Evolutionary conservation across 108 stramenopile species (phyloP), one percentile per base, ranked within the genome.

Genomic region (Aureococcus anophagefferens): DNA sequence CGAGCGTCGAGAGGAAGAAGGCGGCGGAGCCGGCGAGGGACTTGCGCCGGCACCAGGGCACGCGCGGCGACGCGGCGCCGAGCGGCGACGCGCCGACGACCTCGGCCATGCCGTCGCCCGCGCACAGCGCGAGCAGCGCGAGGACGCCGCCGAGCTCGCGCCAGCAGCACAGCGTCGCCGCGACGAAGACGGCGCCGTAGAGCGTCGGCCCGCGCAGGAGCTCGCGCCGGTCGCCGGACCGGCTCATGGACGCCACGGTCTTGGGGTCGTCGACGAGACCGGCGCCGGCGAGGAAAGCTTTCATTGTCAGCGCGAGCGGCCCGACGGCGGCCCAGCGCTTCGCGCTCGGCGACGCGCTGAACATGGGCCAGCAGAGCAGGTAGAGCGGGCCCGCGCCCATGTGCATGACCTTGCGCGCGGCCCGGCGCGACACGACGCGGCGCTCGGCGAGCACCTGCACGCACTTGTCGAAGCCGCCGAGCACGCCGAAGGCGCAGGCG

Each of bases 371-470:
- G 34, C 66, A 67, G 0, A 67, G 68, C 40, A 68, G 40, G 40
- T 30, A 68, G 44, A 68, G 14, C 18, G 40, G 40, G 68, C 68
- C 68, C 7, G 36, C 35, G n/a, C 68, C 40, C n/a, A 45, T 11
- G 68, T 68, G 68, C 68, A 68, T 68, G n/a, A 46, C 5, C 68
- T 68, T 68, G 35, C 68, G 68, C 17, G 68, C 68, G n/a, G 40
- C 51, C 21, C 0, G 21, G 1, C 51, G 51, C 51, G 51, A 59
- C 7, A 59, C 25, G 21, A 28, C 25, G 21, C 25, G 7, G 21
- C 7, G 13, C 21, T 3, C 25, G 7, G 51, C 51, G 21, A 59
- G 51, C 21, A 1, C 1, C 25, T 59, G 51, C 21, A 59, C 51
- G 51, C 17, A 16, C 25, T 59, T 59, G 51, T 59, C 51, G 21